phyloP scores from a whole-genome alignment of 148 eudicot genomes.

The Simmondsia chinensis region DNA sequence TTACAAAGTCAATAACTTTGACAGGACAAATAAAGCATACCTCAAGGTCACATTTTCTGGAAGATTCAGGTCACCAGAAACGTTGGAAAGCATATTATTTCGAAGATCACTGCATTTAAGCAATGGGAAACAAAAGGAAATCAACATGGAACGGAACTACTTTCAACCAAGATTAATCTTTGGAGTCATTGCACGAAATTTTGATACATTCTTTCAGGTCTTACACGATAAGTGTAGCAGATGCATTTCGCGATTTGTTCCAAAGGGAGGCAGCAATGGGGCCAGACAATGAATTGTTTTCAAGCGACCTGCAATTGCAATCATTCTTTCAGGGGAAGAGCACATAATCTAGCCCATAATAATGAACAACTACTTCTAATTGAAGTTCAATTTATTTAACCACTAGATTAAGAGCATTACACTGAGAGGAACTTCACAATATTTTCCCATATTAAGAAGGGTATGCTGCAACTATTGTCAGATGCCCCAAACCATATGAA shows the following conservation, averaged over 20 bases:
- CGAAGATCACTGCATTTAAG: constrained; percentile 74
- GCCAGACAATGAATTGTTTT: constrained; percentile 54
- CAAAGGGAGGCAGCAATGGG: constrained; percentile 61
- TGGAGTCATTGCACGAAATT: neutral
- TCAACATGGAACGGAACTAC: neutral
- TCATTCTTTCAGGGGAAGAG: neutral
- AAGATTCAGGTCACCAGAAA: constrained; percentile 45
- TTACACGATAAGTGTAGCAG: constrained; percentile 56
- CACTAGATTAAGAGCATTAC: neutral
- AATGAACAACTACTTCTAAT: neutral
- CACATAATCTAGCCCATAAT: neutral
- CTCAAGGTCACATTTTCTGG: constrained; percentile 57
- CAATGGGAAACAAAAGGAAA: constrained; percentile 8
- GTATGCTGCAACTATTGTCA: neutral
- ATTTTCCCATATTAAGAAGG: neutral
- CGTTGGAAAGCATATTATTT: constrained; percentile 45
- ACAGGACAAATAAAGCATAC: constrained; percentile 24
- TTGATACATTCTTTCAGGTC: constrained; percentile 10
- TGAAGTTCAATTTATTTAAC: neutral
- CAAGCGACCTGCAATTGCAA: constrained; percentile 39
- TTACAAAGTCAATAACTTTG: neutral
- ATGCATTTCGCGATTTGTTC: constrained; percentile 38
- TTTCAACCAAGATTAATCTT: neutral
- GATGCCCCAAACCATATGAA: neutral
- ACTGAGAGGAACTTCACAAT: neutral